phyloP scores from a whole-genome alignment of 2,329 filamentous ascomycete genomes.

The Cercospora zeae-maydis region DNA sequence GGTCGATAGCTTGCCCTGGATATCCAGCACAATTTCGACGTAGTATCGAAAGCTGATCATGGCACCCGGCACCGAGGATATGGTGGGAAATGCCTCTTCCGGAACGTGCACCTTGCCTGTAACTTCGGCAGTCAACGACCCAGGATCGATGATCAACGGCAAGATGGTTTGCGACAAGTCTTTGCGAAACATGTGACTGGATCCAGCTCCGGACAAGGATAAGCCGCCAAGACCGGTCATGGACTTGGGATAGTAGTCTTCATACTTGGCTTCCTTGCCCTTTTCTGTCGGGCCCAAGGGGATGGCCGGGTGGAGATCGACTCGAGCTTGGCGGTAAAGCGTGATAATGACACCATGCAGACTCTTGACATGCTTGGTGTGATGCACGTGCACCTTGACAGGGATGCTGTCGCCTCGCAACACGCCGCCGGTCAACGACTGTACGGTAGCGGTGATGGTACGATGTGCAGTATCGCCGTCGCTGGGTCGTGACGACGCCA shows the following conservation, averaged over 20 bases:
- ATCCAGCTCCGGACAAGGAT: conserved; percentile 79
- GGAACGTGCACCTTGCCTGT: conserved; percentile 82
- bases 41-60: conserved; percentile 97
- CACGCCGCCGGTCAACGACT: conserved; percentile 77
- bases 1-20: conserved; percentile 80
- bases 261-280: conserved; percentile 66
- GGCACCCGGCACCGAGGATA: conserved; percentile 79
- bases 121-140: conserved; percentile 71
- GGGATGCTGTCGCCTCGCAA: conserved; percentile 80
- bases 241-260: conserved; percentile 83
- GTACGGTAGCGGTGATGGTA: conserved; percentile 81
- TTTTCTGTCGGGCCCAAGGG: conserved; percentile 61
- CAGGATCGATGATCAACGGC: conserved; percentile 82
- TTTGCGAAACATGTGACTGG: conserved; percentile 90
- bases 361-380: conserved; percentile 85
- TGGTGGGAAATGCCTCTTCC: conserved; percentile 88
- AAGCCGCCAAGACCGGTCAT: conserved; percentile 81
- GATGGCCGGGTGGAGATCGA: conserved; percentile 71
- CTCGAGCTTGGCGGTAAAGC: conserved; percentile 82
- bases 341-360: conserved; percentile 91
- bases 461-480: conserved; percentile 54
- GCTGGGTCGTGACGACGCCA: conserved; percentile 42
- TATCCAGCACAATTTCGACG: conserved; percentile 85
- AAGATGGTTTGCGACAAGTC: conserved; percentile 86
- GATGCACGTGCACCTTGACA: conserved; percentile 76